Base-by-base conservation (phyloP, 176 grass and related monocot genomes). In the Hordeum vulgare region DNA sequence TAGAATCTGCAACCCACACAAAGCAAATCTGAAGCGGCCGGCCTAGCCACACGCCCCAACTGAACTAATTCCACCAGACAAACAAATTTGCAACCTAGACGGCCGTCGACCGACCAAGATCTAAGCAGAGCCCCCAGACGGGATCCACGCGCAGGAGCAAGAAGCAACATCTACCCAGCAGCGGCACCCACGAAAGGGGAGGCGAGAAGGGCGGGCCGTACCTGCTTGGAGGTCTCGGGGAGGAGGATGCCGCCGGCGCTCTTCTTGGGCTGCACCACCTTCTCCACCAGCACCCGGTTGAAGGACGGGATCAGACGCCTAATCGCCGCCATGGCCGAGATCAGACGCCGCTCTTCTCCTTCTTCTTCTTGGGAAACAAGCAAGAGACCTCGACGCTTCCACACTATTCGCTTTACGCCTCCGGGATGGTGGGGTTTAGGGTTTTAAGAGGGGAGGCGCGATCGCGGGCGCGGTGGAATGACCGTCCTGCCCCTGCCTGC, bases 141-240 rank as follows among this genome's bases (percentile, higher is more conserved):
- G 12, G 18, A 84, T 74, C 20, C 76, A 36, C 71, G 23, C 11
- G 17, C 6, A 81, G 3, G 35, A 56, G 29, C n/a, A 35, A 18
- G 6, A 21, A 72, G 31, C 10, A 74, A 18, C 47, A 51, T 18
- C 47, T 18, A 51, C 15, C 15, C 14, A 49, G 27, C 17, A 44
- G 11, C 26, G 56, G 15, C 59, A 84, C 3, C 4, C 49, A 83
- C 4, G 10, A 56, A 53, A 39, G 36, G 66, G 36, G n/a, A 5
- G 14, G 63, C 3, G 61, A 20, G 23, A 12, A 7, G 0, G 47
- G 23, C 9, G 7, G 11, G 21, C 3, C 7, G 51, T 45, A 98
- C 95, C 95, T 91, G 90, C 81, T 89, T 95, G 81, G 92, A 95
- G 76, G 91, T 93, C 64, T 98, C 95, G 23, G 95, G 95, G 71